Evolutionary conservation across 2,329 filamentous ascomycete genomes (phyloP), one percentile per base, ranked within the genome.

Genomic region (Colletotrichum karsti): DNA sequence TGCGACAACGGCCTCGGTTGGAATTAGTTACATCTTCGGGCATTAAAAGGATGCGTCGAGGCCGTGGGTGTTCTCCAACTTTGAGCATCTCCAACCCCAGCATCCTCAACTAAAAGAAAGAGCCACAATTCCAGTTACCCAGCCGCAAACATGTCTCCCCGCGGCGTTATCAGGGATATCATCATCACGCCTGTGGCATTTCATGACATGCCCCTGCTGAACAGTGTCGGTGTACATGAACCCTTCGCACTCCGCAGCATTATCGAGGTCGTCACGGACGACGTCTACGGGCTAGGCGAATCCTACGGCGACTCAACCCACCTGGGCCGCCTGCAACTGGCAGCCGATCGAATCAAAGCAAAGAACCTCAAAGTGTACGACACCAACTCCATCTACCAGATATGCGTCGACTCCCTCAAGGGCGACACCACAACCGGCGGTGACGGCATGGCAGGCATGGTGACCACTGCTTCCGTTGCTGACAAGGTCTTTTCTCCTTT

Each of bases 351-450:
- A 5, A 73, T 80, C 59, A 67, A 63, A 22, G 7, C 78, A 54
- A 67, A 46, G 30, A 37, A 74, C 0, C 58, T 77, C 5, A 70
- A 77, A 3, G 70, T 79, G 1, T 76, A 78, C 39, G 93, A 93
- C 78, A 95, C 93, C 1, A 96, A 95, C 75, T 91, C 94, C 73
- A 87, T 95, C 72, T 95, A 95, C 79, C 91, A 93, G 70, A 92
- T 90, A 4, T 97, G 96, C 75, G 85, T 94, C 80, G 91, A 95
- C 61, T 92, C 92, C 0, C 75, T 82, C 0, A 91, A 91, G 1
- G 66, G 69, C 20, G 62, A 66, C 55, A 64, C 61, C 26, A 62
- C 60, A 3, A 90, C 86, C 50, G 93, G 69, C 12, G 93, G 57
- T 41, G 88, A 91, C 73, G 93, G 92, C 62, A 80, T 94, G 48